Base-by-base conservation (phyloP, 1,284 basidiomycete genomes). In the Pyrrhoderma lamaoense region DNA sequence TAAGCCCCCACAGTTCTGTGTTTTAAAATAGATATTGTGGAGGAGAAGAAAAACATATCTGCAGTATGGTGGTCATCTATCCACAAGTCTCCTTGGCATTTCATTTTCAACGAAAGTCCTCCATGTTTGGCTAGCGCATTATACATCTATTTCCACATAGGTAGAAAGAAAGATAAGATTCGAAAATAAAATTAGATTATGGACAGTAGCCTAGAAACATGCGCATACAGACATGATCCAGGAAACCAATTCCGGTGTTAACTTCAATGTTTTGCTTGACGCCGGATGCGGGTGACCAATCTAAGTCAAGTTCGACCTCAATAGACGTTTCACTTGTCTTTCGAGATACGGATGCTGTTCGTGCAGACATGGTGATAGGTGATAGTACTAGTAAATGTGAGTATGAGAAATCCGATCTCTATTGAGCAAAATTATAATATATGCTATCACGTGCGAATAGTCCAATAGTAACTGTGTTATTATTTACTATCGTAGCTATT, bases 21-120 rank as follows among this genome's bases (percentile, higher is more conserved):
- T 9, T 37, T 11, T 8, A 5, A 40, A 40, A 5, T 16, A 40
- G 4, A 16, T 16, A 5, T 8, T 40, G n/a, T 40, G 21, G 8
- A 4, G 11, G 45, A 46, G 39, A 49, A 52, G 55, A 51, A 19
- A 45, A 45, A 79, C 85, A 79, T 77, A 89, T 93, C 93, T 76
- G 95, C 93, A 42, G 95, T 93, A 72, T 99, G 96, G 67, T 99
- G 96, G 71, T 99, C 96, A 69, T 99, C 96, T 57, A 99, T 97
- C 81, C 87, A 91, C 14, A 99, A 75, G 68, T 99, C 96, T 46
- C 96, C 96, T 62, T 89, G 83, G 69, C 93, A 98, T 61, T 87
- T 85, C 69, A 99, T 76, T 11, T 77, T 82, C 51, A 99, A 74
- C 0, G 90, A 93, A 81, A 94, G 88, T 57, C 91, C 90, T 9